Evolutionary conservation across 768 basidiomycete species (phyloP).

Genomic region (Boletus edulis): DNA sequence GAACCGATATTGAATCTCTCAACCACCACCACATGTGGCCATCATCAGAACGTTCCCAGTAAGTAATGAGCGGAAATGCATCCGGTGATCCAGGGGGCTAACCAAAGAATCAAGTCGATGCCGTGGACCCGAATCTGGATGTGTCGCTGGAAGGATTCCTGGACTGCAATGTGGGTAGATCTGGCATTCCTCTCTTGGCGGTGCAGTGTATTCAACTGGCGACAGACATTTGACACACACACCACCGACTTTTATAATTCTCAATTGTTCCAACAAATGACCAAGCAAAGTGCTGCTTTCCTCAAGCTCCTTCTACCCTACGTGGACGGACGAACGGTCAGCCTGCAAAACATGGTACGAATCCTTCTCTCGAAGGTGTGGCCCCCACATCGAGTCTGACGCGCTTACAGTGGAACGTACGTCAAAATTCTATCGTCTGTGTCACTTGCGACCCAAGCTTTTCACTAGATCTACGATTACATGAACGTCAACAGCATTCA

Average conservation of each 20-base stretch:
- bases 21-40: not conserved
- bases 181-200: not conserved
- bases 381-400: slow-evolving; percentile 1
- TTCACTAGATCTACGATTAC: slow-evolving; percentile 59
- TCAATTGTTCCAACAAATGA: slow-evolving; percentile 45
- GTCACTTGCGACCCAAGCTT: not conserved
- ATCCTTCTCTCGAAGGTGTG: not conserved
- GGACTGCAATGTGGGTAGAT: slow-evolving; percentile 48
- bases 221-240: slow-evolving; percentile 46
- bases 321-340: slow-evolving; percentile 52
- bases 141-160: slow-evolving; percentile 67
- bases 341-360: slow-evolving; percentile 56
- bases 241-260: slow-evolving; percentile 58
- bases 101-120: slow-evolving; percentile 45
- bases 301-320: slow-evolving; percentile 47
- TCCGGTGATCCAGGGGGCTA: not conserved
- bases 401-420: slow-evolving; percentile 44
- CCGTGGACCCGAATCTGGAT: slow-evolving; percentile 59
- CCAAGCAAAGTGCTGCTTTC: slow-evolving; percentile 44
- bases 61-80: slow-evolving; percentile 9
- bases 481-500: slow-evolving; percentile 74
- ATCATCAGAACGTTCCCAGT: slow-evolving; percentile 41
- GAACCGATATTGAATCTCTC: too few species aligned
- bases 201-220: not conserved
- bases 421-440: slow-evolving; percentile 6